Evolutionary conservation across 805 yeast species (phyloP).

Genomic region (Candida lessepsii): DNA sequence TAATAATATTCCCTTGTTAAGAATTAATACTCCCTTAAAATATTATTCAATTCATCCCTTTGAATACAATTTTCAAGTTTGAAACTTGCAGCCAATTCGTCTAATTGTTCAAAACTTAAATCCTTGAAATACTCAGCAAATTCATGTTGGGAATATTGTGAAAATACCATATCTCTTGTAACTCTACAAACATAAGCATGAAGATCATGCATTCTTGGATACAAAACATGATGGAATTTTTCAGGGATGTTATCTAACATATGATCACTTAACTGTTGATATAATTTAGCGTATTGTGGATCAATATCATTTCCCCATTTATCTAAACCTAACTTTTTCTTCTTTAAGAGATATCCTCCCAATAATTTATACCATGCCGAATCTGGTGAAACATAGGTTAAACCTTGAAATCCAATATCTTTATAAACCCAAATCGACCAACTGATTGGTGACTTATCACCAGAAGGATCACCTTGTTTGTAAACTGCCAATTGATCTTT

Average conservation of each 20-base stretch:
- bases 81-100: conserved; percentile 51
- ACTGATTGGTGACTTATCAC: conserved; percentile 43
- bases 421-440: conserved; percentile 57
- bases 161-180: conserved; percentile 43
- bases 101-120: conserved; percentile 45
- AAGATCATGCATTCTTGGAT: conserved; percentile 42
- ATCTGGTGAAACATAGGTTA: conserved; percentile 45
- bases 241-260: conserved; percentile 41
- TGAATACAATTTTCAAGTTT: conserved; percentile 45
- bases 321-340: conserved; percentile 46
- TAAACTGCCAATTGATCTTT: conserved; percentile 47
- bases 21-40: conserved; percentile 25
- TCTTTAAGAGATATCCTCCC: conserved; percentile 42
- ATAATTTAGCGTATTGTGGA: conserved; percentile 36
- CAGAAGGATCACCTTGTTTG: conserved; percentile 47
- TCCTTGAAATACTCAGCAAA: conserved; percentile 45
- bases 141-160: conserved; percentile 44
- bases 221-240: conserved; percentile 36
- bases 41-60: conserved; percentile 42
- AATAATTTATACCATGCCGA: conserved; percentile 44
- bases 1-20: not conserved
- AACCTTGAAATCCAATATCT: conserved; percentile 52
- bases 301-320: conserved; percentile 50
- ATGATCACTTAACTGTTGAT: conserved; percentile 36
- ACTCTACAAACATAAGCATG: conserved; percentile 38